Base-by-base conservation (phyloP, 176 grass and related monocot species). In the Bolboschoenus planiculmis region DNA sequence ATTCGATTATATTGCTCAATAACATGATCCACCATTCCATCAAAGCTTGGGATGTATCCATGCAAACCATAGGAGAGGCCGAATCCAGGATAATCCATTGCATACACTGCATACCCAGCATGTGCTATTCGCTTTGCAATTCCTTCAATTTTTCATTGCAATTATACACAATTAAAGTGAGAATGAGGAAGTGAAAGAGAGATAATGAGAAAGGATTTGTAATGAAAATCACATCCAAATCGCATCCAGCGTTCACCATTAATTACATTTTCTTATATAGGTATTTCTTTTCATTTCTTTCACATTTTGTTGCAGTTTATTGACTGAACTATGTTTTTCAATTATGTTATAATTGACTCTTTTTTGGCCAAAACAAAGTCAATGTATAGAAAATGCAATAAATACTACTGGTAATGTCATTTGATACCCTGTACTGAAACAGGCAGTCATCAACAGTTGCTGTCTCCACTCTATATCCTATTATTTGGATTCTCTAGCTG, bases 51-150 rank as follows among this genome's bases (percentile, higher is more conserved):
- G 74, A 98, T 98, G 46, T 95, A 95, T 57, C 96, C 92, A 91
- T 98, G 96, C 50, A 98, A 83, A 79, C 96, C 96, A 83, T 95
- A 94, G 5, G 96, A 95, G 72, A 98, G 84, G 20, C 96, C 92
- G 77, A 98, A 98, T 57, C 96, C 79, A 77, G 96, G 96, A 84
- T 95, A 98, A 85, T 98, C 96, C 92, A 98, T 95, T 62, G 96
- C 92, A 84, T 93, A 93, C 48, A 98, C 92, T 6, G 96, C 92
- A 88, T 95, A 95, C 24, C 96, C 92, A 13, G 90, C 78, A 6
- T 86, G 74, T 2, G 96, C 96, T 82, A 98, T 93, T 88, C 84
- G 86, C 79, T 95, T 98, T 18, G 92, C 96, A 76, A 98, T 79
- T 46, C 95, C 90, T 98, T 86, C 31, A 82, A 77, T 86, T 80